phyloP scores from a whole-genome alignment of 2,329 filamentous ascomycete genomes.

The Colletotrichum gigasporum region DNA sequence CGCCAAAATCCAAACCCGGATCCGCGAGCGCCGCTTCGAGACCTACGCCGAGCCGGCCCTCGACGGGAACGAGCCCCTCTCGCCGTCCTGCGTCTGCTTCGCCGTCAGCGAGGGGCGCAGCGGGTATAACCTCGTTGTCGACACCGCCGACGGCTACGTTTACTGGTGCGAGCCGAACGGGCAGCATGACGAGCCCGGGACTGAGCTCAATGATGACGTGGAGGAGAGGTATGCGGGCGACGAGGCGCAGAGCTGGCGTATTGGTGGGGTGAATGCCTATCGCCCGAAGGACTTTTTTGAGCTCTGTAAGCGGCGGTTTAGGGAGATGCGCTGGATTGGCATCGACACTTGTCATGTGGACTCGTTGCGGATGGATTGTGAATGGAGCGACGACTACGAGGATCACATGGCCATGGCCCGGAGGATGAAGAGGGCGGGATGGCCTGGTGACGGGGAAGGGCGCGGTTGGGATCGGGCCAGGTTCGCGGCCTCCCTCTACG shows the following conservation, averaged over 20 bases:
- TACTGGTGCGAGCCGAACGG: slow-evolving; percentile 28
- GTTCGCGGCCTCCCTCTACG: no score
- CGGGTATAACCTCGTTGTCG: slow-evolving; percentile 29
- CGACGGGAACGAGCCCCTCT: no score
- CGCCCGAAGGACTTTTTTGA: neutral
- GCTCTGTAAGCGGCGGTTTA: neutral
- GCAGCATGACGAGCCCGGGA: slow-evolving; percentile 11
- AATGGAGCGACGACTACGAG: slow-evolving; percentile 19
- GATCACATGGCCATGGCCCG: slow-evolving; percentile 15
- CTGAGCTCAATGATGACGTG: slow-evolving; percentile 2
- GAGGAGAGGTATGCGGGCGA: neutral
- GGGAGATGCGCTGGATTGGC: slow-evolving; percentile 27
- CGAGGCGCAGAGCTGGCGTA: neutral
- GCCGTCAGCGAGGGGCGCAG: slow-evolving; percentile 2
- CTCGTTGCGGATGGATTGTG: neutral
- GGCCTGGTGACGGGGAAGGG: slow-evolving; percentile 26
- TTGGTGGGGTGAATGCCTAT: neutral
- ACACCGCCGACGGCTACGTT: slow-evolving; percentile 31
- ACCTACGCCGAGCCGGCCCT: no score
- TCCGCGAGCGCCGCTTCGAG: no score
- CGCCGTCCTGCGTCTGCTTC: slow-evolving; percentile 28
- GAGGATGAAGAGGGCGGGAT: slow-evolving; percentile 27
- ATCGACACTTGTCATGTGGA: neutral
- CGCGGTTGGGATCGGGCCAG: slow-evolving; percentile 16
- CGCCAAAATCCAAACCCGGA: no score